phyloP scores from a whole-genome alignment of 352 stramenopile species.

The Globisporangium spinosum region DNA sequence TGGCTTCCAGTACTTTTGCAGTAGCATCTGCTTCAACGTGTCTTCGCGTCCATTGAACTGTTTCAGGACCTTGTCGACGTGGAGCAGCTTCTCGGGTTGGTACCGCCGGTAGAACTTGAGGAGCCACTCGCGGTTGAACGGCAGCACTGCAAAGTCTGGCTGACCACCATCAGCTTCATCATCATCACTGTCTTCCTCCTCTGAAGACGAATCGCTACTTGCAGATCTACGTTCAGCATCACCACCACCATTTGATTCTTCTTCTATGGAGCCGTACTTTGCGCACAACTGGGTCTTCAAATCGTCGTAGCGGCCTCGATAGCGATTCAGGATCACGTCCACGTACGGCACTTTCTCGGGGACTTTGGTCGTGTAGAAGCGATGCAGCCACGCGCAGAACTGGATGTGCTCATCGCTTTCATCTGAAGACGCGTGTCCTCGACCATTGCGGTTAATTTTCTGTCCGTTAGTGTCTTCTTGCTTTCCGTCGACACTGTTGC shows the following conservation, averaged over 20 bases:
- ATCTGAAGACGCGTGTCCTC: conserved; percentile 12
- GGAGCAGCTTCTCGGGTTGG: conserved; percentile 45
- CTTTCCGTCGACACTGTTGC: neutral
- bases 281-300: conserved; percentile 43
- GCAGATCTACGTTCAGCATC: neutral
- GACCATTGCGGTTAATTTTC: neutral
- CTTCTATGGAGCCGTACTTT: conserved; percentile 44
- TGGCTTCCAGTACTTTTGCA: conserved; percentile 41
- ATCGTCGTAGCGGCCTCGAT: conserved; percentile 49
- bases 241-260: neutral
- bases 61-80: conserved; percentile 47
- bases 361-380: conserved; percentile 48
- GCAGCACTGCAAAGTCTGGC: conserved; percentile 19
- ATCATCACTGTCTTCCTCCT: conserved; percentile 13
- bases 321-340: conserved; percentile 53
- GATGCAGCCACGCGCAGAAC: conserved; percentile 40
- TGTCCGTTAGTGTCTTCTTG: neutral
- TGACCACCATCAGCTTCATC: neutral
- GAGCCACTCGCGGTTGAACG: conserved; percentile 48
- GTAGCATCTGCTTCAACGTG: conserved; percentile 52
- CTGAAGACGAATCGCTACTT: conserved; percentile 16
- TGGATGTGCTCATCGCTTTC: conserved; percentile 29
- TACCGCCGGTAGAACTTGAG: conserved; percentile 48
- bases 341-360: conserved; percentile 48
- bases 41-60: conserved; percentile 67